Conservation (phyloP, 2,329 filamentous ascomycete species). For the Periconia sp. region DNA sequence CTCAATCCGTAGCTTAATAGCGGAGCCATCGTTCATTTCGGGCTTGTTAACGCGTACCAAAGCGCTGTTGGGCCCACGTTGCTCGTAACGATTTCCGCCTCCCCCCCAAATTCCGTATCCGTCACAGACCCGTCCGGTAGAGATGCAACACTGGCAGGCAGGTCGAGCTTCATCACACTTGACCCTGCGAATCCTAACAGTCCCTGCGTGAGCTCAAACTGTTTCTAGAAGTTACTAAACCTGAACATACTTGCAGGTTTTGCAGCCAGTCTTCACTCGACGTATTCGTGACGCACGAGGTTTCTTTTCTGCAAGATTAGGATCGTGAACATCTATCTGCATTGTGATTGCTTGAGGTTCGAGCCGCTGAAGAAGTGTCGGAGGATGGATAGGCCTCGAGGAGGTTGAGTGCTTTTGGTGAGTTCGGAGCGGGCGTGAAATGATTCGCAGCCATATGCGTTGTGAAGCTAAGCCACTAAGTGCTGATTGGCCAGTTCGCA, state of each 20-base stretch:
- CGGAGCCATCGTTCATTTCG: not conserved
- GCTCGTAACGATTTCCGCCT: constrained; percentile 30
- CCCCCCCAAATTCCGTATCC: constrained; percentile 54
- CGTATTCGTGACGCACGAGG: not conserved
- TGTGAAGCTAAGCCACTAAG: too few species aligned
- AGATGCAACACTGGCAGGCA: constrained; percentile 42
- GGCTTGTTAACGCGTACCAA: not conserved
- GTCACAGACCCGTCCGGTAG: constrained; percentile 46
- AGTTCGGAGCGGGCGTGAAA: too few species aligned
- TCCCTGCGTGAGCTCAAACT: constrained; percentile 2
- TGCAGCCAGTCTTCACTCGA: constrained; percentile 18
- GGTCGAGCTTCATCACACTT: constrained; percentile 48
- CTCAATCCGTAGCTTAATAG: not conserved
- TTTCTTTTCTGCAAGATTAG: too few species aligned
- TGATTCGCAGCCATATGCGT: too few species aligned
- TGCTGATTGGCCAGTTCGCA: constrained; percentile 2
- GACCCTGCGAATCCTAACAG: constrained; percentile 26
- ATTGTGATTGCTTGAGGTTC: too few species aligned
- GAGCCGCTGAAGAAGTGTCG: too few species aligned
- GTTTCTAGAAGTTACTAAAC: not conserved
- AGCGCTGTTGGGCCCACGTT: not conserved
- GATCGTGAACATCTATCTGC: too few species aligned
- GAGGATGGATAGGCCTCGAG: too few species aligned
- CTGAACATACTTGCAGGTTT: constrained; percentile 32
- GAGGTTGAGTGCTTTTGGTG: too few species aligned